Percentiles rank a stretch among this genome's conserved stretches.
Conservation (phyloP, 2,329 filamentous ascomycete species). For the Tolypocladium guangdongense region DNA sequence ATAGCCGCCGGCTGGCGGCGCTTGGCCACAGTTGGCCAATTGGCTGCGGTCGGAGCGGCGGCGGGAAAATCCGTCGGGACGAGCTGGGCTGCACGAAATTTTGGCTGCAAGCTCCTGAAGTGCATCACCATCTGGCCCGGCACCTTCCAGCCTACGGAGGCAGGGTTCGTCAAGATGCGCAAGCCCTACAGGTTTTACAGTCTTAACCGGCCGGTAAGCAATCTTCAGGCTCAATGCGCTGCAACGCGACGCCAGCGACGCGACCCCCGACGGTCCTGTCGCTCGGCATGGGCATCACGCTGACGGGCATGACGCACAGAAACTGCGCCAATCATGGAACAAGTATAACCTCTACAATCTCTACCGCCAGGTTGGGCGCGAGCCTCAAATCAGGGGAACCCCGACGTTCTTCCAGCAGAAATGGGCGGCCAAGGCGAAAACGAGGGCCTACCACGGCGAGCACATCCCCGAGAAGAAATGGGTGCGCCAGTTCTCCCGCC, state of each 20-base stretch:
- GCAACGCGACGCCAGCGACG: neutral
- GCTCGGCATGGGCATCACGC: neutral
- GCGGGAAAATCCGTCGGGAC: slow-evolving; percentile 17
- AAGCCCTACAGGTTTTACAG: slow-evolving; percentile 52
- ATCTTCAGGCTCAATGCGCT: neutral
- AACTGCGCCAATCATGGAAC: slow-evolving; percentile 92
- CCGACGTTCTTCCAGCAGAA: slow-evolving; percentile 96
- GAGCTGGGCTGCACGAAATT: slow-evolving; percentile 16
- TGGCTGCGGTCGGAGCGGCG: slow-evolving; percentile 5
- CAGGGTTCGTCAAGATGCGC: slow-evolving; percentile 34
- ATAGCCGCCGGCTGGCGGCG: neutral
- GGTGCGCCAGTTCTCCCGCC: slow-evolving; percentile 82
- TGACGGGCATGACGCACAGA: slow-evolving; percentile 39
- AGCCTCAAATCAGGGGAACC: slow-evolving; percentile 17
- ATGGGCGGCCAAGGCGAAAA: slow-evolving; percentile 78
- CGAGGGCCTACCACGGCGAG: slow-evolving; percentile 87
- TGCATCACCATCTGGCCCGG: neutral
- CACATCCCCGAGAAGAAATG: slow-evolving; percentile 89
- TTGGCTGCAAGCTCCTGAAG: slow-evolving; percentile 8
- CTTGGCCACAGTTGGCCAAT: slow-evolving; percentile 10
- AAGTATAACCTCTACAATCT: slow-evolving; percentile 96
- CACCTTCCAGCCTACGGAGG: slow-evolving; percentile 7
- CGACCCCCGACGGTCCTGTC: neutral
- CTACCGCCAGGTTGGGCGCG: slow-evolving; percentile 24
- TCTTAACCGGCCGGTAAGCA: slow-evolving; percentile 52